Conservation (phyloP, 257 asterid genomes). For the Jacaranda mimosifolia region DNA sequence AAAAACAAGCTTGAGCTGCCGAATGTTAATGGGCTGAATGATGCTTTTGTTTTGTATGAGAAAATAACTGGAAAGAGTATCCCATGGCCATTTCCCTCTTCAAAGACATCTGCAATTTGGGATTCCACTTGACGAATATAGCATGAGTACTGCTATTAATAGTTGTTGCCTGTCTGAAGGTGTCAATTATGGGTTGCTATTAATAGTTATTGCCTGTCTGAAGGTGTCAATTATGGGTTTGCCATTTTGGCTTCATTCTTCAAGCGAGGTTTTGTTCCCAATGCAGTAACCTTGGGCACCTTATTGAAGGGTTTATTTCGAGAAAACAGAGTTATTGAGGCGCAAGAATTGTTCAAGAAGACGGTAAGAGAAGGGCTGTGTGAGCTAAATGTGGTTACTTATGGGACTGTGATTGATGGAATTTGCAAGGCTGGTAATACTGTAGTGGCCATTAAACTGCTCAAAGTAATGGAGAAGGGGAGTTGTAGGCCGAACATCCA, state of each 20-base stretch:
- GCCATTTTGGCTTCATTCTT: constrained; percentile 29
- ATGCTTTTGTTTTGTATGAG: background rate
- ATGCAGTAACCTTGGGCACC: background rate
- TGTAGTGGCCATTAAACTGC: constrained; percentile 34
- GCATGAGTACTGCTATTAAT: constrained; percentile 6
- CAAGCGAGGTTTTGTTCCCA: constrained; percentile 27
- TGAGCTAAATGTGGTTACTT: background rate
- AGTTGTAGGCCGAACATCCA: constrained; percentile 23
- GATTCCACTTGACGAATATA: background rate
- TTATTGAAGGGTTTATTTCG: constrained; percentile 30
- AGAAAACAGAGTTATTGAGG: constrained; percentile 37
- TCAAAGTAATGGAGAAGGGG: constrained; percentile 34
- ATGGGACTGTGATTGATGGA: constrained; percentile 26
- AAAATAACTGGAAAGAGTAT: background rate
- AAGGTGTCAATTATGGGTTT: constrained; percentile 29
- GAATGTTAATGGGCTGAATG: background rate
- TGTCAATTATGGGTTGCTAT: constrained; percentile 21
- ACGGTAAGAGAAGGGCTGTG: constrained; percentile 35
- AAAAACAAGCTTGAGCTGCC: background rate
- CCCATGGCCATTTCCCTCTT: constrained; percentile 1
- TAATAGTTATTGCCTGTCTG: constrained; percentile 22
- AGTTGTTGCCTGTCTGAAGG: constrained; percentile 1
- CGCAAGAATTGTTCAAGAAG: constrained; percentile 41
- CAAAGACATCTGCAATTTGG: constrained; percentile 18
- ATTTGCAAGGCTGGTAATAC: constrained; percentile 50